Percentiles rank a stretch among this genome's conserved stretches.
phyloP scores from a whole-genome alignment of 2,329 filamentous ascomycete species.

The Neonectria ditissima region DNA sequence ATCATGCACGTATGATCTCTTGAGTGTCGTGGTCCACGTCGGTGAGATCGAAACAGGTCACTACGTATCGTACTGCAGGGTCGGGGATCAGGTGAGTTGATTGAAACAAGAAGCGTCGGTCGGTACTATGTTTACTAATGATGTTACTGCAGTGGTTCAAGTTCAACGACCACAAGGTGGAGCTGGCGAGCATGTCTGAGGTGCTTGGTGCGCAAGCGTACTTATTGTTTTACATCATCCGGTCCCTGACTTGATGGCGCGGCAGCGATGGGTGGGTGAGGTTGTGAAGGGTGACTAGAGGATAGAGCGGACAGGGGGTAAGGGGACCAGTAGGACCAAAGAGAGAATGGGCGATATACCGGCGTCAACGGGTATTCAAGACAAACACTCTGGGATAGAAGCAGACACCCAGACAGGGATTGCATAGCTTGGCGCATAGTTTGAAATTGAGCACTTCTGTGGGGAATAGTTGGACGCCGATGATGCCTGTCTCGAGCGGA shows the following conservation, averaged over 20 bases:
- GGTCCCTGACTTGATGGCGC: constrained; percentile 62
- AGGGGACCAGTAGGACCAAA: background rate
- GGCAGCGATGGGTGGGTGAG: background rate
- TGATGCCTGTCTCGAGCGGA: background rate
- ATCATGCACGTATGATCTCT: constrained; percentile 85
- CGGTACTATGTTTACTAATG: constrained; percentile 25
- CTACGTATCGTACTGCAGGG: constrained; percentile 89
- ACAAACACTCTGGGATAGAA: constrained; percentile 7
- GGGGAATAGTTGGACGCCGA: background rate
- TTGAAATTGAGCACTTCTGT: constrained; percentile 30
- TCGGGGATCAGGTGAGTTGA: constrained; percentile 72
- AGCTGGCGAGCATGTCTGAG: constrained; percentile 83
- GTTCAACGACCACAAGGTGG: constrained; percentile 95
- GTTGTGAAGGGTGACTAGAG: background rate
- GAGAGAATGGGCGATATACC: constrained; percentile 5
- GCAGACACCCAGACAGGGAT: constrained; percentile 26
- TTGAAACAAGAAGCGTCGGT: background rate
- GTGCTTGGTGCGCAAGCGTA: constrained; percentile 90
- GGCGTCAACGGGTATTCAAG: constrained; percentile 30
- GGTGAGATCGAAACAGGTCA: constrained; percentile 94
- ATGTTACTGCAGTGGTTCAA: constrained; percentile 79
- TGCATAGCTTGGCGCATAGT: constrained; percentile 39
- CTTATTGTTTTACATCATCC: constrained; percentile 86
- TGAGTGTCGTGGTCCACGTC: constrained; percentile 92
- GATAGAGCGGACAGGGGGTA: background rate